A percentile compares a stretch with the other conserved stretches of the same genome.
Conservation (phyloP, 1,284 basidiomycete genomes). For the Fistulinella cinereoalba region DNA sequence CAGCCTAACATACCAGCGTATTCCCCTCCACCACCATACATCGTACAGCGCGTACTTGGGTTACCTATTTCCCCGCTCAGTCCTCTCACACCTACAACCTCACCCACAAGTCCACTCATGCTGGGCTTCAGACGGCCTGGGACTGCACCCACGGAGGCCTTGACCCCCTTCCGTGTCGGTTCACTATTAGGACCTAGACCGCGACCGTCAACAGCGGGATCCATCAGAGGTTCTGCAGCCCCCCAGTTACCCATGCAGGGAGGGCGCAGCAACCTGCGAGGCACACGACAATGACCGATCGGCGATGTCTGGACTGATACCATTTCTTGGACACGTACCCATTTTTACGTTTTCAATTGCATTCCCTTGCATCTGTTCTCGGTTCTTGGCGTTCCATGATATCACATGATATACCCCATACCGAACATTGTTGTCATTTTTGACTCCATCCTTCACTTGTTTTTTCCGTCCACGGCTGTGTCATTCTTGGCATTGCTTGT, state of each 20-base stretch:
- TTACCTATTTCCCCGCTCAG: conserved; percentile 25
- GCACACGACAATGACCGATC: conserved; percentile 9
- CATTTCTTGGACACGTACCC: conserved; percentile 22
- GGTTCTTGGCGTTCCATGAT: conserved; percentile 8
- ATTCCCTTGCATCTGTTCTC: background rate
- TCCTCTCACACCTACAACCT: conserved; percentile 3
- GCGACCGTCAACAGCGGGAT: conserved; percentile 19
- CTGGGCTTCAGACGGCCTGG: conserved; percentile 6
- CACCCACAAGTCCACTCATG: background rate
- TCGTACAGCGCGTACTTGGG: conserved; percentile 33
- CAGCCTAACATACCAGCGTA: conserved; percentile 13
- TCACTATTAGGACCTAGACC: conserved; percentile 32
- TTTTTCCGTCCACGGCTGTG: background rate
- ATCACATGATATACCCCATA: conserved; percentile 27
- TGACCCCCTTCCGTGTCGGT: conserved; percentile 15
- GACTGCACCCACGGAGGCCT: conserved; percentile 1
- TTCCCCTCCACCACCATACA: conserved; percentile 28
- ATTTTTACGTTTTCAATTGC: background rate
- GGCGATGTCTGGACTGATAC: background rate
- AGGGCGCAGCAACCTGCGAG: conserved; percentile 18
- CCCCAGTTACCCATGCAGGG: conserved; percentile 34
- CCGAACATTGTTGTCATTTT: background rate
- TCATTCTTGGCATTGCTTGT: background rate
- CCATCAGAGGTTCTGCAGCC: conserved; percentile 18
- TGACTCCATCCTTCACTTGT: background rate